phyloP scores from a whole-genome alignment of 2,329 filamentous ascomycete genomes.

The Xylaria polymorpha region DNA sequence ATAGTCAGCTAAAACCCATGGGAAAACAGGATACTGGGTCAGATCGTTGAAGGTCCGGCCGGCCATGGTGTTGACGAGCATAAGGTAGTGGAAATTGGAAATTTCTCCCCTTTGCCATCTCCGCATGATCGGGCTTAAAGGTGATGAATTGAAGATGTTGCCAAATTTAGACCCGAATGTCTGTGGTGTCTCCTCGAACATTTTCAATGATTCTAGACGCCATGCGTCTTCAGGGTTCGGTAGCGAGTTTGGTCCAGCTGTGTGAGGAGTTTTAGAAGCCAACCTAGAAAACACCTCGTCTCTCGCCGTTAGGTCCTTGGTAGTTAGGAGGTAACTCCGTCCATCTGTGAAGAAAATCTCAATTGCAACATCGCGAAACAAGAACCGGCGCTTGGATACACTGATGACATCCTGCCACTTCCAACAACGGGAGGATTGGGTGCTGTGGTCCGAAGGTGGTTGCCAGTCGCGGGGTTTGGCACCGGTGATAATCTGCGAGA shows the following conservation, averaged over 20 bases:
- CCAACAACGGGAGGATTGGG: slow-evolving; percentile 91
- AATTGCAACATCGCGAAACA: slow-evolving; percentile 96
- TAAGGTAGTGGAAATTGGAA: slow-evolving; percentile 98
- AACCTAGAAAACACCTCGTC: slow-evolving; percentile 86
- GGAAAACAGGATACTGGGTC: slow-evolving; percentile 97
- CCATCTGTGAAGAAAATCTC: slow-evolving; percentile 98
- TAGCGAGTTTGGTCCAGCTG: slow-evolving; percentile 74
- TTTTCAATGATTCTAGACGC: slow-evolving; percentile 86
- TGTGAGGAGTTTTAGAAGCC: slow-evolving; percentile 81
- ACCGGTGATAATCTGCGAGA: slow-evolving; percentile 91
- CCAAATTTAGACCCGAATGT: slow-evolving; percentile 88
- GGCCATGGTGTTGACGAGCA: slow-evolving; percentile 98
- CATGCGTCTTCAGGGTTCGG: slow-evolving; percentile 88
- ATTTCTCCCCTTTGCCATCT: slow-evolving; percentile 95
- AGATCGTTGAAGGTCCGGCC: slow-evolving; percentile 97
- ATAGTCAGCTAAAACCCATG: slow-evolving; percentile 96
- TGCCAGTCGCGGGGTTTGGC: slow-evolving; percentile 70
- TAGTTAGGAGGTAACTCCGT: slow-evolving; percentile 90
- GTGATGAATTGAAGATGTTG: slow-evolving; percentile 86
- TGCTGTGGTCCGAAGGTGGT: slow-evolving; percentile 66
- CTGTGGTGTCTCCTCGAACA: slow-evolving; percentile 68
- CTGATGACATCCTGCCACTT: slow-evolving; percentile 94
- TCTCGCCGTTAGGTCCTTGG: slow-evolving; percentile 76
- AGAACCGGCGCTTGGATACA: slow-evolving; percentile 92
- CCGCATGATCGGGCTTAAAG: slow-evolving; percentile 85